Evolutionary conservation across 305 asterid species (phyloP).

Genomic region (Galium porrigens): DNA sequence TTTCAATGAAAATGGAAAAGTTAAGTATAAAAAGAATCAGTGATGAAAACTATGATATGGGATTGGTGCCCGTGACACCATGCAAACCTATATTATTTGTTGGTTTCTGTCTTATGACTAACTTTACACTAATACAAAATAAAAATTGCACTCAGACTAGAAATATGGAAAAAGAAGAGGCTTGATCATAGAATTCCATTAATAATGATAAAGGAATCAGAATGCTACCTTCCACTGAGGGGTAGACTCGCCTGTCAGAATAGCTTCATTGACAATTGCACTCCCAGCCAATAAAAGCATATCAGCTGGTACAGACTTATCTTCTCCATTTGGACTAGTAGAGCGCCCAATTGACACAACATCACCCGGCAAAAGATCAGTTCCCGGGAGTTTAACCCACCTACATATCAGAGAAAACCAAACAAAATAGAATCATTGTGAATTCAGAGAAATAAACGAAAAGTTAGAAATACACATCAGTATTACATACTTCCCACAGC

Average conservation of each 20-base stretch:
- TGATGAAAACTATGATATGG: neutral
- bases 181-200: neutral
- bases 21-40: neutral
- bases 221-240: constrained; percentile 89
- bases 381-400: constrained; percentile 86
- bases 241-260: constrained; percentile 92
- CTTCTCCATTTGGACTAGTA: constrained; percentile 66
- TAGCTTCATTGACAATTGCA: constrained; percentile 93
- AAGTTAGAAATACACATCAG: neutral
- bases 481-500: constrained; percentile 80
- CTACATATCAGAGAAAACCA: constrained; percentile 22
- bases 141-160: neutral
- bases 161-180: neutral
- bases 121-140: neutral
- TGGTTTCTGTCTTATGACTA: neutral
- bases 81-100: neutral
- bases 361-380: constrained; percentile 90
- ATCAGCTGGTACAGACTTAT: constrained; percentile 91
- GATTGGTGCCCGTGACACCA: neutral
- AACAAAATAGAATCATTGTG: neutral
- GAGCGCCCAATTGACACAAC: constrained; percentile 91
- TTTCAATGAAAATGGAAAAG: neutral
- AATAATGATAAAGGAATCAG: constrained; percentile 10
- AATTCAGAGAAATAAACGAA: constrained; percentile 9
- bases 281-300: constrained; percentile 96